These are phyloP conservation scores for Sporobolus alterniflorus DNA, from an alignment of 202 grass and related monocot genomes.

Conservation along the genomic window DNA sequence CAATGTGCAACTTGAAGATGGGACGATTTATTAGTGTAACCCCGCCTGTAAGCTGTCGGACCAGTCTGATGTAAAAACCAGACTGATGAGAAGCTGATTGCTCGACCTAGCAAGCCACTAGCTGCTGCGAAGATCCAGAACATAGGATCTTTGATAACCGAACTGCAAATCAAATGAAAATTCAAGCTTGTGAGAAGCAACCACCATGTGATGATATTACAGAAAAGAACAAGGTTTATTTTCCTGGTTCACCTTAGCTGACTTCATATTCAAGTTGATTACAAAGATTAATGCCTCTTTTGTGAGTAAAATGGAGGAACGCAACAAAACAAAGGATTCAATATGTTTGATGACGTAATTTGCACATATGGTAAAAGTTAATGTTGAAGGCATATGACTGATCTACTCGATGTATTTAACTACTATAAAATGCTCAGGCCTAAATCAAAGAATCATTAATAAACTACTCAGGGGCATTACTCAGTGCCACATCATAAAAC, in stretches of 20 bases:
- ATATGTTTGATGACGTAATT: background rate
- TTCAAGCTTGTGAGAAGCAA: background rate
- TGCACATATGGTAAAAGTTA: constrained; percentile 6
- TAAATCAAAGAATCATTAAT: background rate
- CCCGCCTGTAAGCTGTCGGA: constrained; percentile 94
- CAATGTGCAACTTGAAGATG: background rate
- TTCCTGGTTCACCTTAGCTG: constrained; percentile 9
- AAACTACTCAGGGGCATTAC: background rate
- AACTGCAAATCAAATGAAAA: constrained; percentile 48
- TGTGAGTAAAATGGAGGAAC: background rate
- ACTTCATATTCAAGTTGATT: constrained; percentile 25
- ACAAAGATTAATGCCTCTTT: constrained; percentile 1
- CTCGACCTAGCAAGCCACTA: constrained; percentile 83
- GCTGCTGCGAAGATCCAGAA: constrained; percentile 80
- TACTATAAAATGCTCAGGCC: background rate
- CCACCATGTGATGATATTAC: constrained; percentile 1
- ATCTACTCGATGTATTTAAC: background rate
- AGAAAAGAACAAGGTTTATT: background rate
- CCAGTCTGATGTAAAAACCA: constrained; percentile 90
- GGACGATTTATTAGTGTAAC: background rate
- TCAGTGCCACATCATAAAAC: background rate
- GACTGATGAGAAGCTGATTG: constrained; percentile 94
- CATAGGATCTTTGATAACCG: constrained; percentile 72
- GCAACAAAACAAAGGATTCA: constrained; percentile 10
- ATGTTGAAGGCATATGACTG: background rate